phyloP scores from a whole-genome alignment of 202 grass and related monocot genomes.

The Saccharum hybrid region DNA sequence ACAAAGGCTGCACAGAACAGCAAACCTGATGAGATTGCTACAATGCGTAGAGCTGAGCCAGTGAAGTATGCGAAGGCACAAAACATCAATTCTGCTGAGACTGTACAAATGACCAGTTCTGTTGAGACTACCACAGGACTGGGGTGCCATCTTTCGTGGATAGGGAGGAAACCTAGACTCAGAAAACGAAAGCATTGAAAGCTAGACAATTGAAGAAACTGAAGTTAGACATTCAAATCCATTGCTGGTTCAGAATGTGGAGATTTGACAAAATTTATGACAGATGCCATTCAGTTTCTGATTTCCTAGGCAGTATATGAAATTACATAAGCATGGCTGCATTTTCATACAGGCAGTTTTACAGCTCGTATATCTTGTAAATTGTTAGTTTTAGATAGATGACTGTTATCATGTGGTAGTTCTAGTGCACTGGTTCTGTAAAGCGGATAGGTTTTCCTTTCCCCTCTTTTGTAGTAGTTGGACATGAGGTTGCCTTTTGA shows the following conservation, averaged over 20 bases:
- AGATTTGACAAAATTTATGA: not conserved
- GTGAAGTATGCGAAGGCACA: not conserved
- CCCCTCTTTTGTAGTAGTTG: not conserved
- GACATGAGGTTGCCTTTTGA: not conserved
- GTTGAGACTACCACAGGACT: not conserved
- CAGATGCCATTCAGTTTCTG: not conserved
- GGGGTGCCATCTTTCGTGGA: not conserved
- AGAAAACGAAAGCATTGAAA: not conserved
- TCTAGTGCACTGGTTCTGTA: not conserved
- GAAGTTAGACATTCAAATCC: not conserved
- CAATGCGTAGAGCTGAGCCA: not conserved
- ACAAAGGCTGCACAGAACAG: not conserved
- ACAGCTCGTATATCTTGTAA: not conserved
- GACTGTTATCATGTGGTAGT: not conserved
- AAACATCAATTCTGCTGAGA: not conserved
- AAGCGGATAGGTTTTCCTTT: not conserved
- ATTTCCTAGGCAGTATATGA: not conserved
- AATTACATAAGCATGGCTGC: not conserved
- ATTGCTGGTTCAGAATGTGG: not conserved
- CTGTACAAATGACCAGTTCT: not conserved
- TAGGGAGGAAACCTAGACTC: constrained; percentile 13
- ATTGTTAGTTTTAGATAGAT: too few relatives aligned
- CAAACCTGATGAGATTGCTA: not conserved
- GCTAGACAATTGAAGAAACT: not conserved
- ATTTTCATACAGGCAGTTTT: not conserved